A percentile compares a stretch with the other conserved stretches of the same genome.
Conservation (phyloP, 177 flowering plant genomes). For the Vitis hybrid region DNA sequence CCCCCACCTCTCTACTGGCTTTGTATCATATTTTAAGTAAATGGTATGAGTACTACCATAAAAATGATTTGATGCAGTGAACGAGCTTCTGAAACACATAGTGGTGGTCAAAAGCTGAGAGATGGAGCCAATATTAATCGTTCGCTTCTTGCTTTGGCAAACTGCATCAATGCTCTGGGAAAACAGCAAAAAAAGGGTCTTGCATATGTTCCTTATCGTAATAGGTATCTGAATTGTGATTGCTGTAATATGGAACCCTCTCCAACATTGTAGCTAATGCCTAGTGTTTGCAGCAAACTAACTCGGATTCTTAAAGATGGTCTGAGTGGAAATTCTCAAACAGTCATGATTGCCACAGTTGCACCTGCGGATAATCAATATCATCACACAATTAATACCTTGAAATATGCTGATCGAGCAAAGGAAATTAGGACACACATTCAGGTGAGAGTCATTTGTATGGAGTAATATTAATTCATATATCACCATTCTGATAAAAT, state of each 20-base stretch:
- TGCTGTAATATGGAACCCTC: constrained; percentile 6
- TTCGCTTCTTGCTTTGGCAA: constrained; percentile 92
- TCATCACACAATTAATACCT: constrained; percentile 84
- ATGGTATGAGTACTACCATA: not conserved
- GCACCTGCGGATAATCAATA: constrained; percentile 84
- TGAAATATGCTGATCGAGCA: constrained; percentile 92
- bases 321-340: constrained; percentile 90
- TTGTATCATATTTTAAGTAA: constrained; percentile 1
- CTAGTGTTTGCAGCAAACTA: constrained; percentile 60
- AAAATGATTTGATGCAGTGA: constrained; percentile 51
- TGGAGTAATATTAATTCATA: not conserved
- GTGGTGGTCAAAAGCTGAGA: constrained; percentile 84
- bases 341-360: constrained; percentile 86
- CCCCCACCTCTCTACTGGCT: not conserved
- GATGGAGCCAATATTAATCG: constrained; percentile 95
- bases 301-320: constrained; percentile 95
- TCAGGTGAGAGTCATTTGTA: constrained; percentile 47
- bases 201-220: constrained; percentile 94
- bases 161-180: constrained; percentile 92
- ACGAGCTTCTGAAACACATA: constrained; percentile 91
- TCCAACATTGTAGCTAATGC: constrained; percentile 20
- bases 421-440: constrained; percentile 91
- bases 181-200: constrained; percentile 94
- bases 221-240: constrained; percentile 50
- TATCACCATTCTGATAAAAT: not conserved